Conservation (phyloP, 2,329 filamentous ascomycete genomes). For the Cladosporium halotolerans region DNA sequence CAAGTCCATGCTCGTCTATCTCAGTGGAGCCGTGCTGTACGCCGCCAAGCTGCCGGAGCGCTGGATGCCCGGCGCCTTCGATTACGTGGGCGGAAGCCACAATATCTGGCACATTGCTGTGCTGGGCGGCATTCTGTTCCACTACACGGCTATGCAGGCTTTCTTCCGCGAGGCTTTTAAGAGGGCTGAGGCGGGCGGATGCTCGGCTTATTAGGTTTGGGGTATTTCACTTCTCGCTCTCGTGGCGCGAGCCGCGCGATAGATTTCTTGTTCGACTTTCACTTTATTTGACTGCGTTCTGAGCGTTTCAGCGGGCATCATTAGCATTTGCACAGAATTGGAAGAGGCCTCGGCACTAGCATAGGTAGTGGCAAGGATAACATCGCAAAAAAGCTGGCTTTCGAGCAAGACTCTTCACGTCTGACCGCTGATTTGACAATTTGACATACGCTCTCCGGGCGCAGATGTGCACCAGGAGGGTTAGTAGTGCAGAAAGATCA, state of each 20-base stretch:
- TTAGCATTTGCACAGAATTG: background rate
- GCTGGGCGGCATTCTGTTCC: constrained; percentile 90
- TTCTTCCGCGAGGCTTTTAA: constrained; percentile 64
- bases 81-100: constrained; percentile 91
- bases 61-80: constrained; percentile 87
- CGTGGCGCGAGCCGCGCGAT: background rate
- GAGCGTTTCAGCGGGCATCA: constrained; percentile 1
- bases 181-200: constrained; percentile 24
- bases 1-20: constrained; percentile 82
- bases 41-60: constrained; percentile 88
- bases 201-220: constrained; percentile 23
- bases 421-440: no score
- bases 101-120: constrained; percentile 98
- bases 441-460: no score
- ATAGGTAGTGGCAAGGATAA: no score
- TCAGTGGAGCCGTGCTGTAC: constrained; percentile 78
- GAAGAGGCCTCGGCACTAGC: no score
- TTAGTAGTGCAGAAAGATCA: no score
- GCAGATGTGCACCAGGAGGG: no score
- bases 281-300: background rate
- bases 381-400: no score
- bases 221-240: background rate
- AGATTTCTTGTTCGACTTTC: background rate
- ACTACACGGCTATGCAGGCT: constrained; percentile 92
- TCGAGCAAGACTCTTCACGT: no score